Percentiles rank a stretch among this genome's conserved stretches.
Conservation (phyloP, 1,139 yeast genomes). For the Pneumocystis murina region DNA sequence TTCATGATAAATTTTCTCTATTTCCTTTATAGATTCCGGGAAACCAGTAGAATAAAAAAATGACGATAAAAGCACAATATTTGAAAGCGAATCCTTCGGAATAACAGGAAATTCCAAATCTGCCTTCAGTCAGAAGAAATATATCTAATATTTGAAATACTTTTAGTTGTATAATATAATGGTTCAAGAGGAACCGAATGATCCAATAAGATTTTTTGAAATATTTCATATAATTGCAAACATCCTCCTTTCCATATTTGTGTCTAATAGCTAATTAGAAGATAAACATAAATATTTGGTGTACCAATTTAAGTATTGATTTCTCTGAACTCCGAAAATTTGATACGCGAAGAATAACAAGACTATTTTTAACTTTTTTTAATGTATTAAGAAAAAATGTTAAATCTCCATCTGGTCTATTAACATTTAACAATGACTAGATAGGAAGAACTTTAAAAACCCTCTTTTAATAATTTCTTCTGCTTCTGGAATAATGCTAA, state of each 20-base stretch:
- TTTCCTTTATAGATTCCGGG: background rate
- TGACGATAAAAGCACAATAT: background rate
- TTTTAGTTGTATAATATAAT: conserved; percentile 7
- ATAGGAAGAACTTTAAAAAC: background rate
- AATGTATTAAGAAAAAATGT: conserved; percentile 6
- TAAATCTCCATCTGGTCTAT: background rate
- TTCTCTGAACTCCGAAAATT: conserved; percentile 9
- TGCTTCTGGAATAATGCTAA: conserved; percentile 9
- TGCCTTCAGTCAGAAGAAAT: background rate
- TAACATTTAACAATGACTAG: background rate
- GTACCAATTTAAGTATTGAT: conserved; percentile 5
- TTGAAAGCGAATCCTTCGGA: background rate
- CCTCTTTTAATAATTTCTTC: conserved; percentile 10
- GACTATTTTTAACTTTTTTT: conserved; percentile 5
- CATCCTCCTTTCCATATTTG: conserved; percentile 6
- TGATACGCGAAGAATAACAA: conserved; percentile 4
- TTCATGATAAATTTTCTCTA: background rate
- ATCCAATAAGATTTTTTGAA: conserved; percentile 1
- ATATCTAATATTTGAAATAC: background rate
- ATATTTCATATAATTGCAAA: conserved; percentile 4
- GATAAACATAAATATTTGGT: background rate
- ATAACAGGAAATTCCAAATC: background rate
- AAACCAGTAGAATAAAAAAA: background rate
- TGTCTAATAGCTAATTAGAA: background rate
- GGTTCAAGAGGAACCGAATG: conserved; percentile 9